A percentile compares a stretch with the other conserved stretches of the same genome.
Conservation (phyloP, 768 basidiomycete species). For the Lyophyllum decastes region DNA sequence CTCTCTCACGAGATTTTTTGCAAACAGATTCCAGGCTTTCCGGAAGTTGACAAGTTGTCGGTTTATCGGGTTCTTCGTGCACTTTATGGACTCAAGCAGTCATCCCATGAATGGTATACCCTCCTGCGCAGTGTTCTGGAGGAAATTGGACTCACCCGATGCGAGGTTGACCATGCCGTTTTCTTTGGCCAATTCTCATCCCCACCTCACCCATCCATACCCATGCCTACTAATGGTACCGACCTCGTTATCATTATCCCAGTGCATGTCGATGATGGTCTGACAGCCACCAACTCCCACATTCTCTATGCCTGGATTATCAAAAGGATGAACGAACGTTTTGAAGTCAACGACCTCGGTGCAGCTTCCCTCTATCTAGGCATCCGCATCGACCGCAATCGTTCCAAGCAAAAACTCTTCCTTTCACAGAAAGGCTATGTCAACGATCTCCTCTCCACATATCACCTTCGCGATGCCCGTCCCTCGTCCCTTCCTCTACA, state of each 20-base stretch:
- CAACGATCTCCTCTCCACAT: not conserved
- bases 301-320: constrained; percentile 21
- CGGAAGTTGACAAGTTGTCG: constrained; percentile 12
- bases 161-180: constrained; percentile 24
- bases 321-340: not conserved
- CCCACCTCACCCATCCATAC: constrained; percentile 17
- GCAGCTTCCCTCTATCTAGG: not conserved
- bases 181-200: not conserved
- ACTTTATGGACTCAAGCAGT: not conserved
- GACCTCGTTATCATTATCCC: constrained; percentile 19
- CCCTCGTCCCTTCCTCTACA: not conserved
- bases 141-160: constrained; percentile 15
- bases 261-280: constrained; percentile 29
- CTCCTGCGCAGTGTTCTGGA: constrained; percentile 5
- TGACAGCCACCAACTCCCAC: constrained; percentile 18
- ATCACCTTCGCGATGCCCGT: not conserved
- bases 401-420: not conserved
- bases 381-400: not conserved
- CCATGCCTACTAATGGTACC: constrained; percentile 15
- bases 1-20: constrained; percentile 18
- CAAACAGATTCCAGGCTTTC: constrained; percentile 21
- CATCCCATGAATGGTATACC: not conserved
- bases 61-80: constrained; percentile 12
- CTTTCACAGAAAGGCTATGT: not conserved
- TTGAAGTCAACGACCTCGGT: not conserved